Evolutionary conservation across 2,329 filamentous ascomycete genomes (phyloP).

Genomic region (Fusarium neocosmosporiellum): DNA sequence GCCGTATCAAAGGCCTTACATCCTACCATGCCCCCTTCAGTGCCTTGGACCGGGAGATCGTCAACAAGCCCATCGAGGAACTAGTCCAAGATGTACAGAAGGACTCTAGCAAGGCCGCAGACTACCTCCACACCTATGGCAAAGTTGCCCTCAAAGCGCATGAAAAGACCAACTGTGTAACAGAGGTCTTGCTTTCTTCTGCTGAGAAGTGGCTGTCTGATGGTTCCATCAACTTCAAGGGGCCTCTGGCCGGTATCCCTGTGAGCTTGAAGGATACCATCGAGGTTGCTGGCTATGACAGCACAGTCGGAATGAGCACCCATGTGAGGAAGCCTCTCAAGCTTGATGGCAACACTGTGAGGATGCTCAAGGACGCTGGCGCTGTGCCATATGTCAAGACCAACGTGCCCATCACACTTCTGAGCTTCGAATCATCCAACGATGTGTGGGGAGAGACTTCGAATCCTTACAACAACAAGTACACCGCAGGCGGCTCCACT

Average conservation of each 20-base stretch:
- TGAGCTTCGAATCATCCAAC: slow-evolving; percentile 85
- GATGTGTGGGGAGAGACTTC: slow-evolving; percentile 83
- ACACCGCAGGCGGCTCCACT: slow-evolving; percentile 90
- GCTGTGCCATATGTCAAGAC: slow-evolving; percentile 95
- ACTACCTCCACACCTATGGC: slow-evolving; percentile 86
- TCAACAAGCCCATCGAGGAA: slow-evolving; percentile 79
- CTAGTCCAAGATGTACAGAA: slow-evolving; percentile 83
- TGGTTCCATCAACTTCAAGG: slow-evolving; percentile 75
- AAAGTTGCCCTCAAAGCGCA: slow-evolving; percentile 89
- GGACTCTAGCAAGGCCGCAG: slow-evolving; percentile 71
- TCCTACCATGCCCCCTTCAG: slow-evolving; percentile 76
- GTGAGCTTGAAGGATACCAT: slow-evolving; percentile 86
- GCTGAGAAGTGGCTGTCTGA: slow-evolving; percentile 78
- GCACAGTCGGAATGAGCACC: slow-evolving; percentile 81
- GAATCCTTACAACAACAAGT: slow-evolving; percentile 86
- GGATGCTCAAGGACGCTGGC: slow-evolving; percentile 85
- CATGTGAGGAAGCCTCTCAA: slow-evolving; percentile 74
- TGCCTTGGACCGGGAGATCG: slow-evolving; percentile 71
- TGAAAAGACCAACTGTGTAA: slow-evolving; percentile 87
- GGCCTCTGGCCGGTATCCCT: slow-evolving; percentile 87
- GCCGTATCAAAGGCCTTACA: slow-evolving; percentile 74
- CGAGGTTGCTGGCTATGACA: slow-evolving; percentile 84
- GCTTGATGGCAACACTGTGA: slow-evolving; percentile 78
- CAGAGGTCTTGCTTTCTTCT: slow-evolving; percentile 83
- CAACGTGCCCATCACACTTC: slow-evolving; percentile 85